These are phyloP conservation scores for Ophiostoma ulmi DNA, from an alignment of 2,329 filamentous ascomycete species.

Conservation along the genomic window DNA sequence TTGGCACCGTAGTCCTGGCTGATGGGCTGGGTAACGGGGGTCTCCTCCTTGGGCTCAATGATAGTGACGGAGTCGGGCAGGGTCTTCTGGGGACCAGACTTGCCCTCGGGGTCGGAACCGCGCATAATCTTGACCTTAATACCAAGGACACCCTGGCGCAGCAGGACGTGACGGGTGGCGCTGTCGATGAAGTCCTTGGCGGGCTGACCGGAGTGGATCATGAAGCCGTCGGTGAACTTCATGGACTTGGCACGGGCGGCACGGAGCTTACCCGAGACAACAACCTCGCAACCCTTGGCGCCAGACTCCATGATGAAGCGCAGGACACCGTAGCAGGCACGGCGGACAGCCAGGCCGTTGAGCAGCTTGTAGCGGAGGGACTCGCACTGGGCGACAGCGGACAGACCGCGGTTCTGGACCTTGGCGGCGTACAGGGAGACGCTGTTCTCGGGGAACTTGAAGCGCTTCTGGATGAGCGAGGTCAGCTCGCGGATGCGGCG, in stretches of 20 bases:
- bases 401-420: slow-evolving; percentile 99
- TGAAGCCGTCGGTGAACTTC: slow-evolving; percentile 99
- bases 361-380: slow-evolving; percentile 99
- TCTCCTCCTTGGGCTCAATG: slow-evolving; percentile 99
- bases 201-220: slow-evolving; percentile 99
- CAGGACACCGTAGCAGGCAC: slow-evolving; percentile 99
- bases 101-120: slow-evolving; percentile 98
- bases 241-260: slow-evolving; percentile 99
- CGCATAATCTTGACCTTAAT: slow-evolving; percentile 99
- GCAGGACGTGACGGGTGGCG: slow-evolving; percentile 97
- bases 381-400: slow-evolving; percentile 99
- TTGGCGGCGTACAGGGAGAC: slow-evolving; percentile 99
- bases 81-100: slow-evolving; percentile 93
- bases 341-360: slow-evolving; percentile 96
- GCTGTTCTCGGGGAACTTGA: slow-evolving; percentile 99
- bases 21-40: slow-evolving; percentile 87
- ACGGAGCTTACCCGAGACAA: slow-evolving; percentile 97
- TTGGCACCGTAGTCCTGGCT: slow-evolving; percentile 99
- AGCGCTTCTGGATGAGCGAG: slow-evolving; percentile 99
- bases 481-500: slow-evolving; percentile 99
- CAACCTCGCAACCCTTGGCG: slow-evolving; percentile 99
- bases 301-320: slow-evolving; percentile 99
- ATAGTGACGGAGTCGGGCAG: slow-evolving; percentile 98
- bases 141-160: slow-evolving; percentile 98
- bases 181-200: slow-evolving; percentile 99